Base-by-base conservation (phyloP, 768 basidiomycete genomes). In the Psilocybe cubensis region DNA sequence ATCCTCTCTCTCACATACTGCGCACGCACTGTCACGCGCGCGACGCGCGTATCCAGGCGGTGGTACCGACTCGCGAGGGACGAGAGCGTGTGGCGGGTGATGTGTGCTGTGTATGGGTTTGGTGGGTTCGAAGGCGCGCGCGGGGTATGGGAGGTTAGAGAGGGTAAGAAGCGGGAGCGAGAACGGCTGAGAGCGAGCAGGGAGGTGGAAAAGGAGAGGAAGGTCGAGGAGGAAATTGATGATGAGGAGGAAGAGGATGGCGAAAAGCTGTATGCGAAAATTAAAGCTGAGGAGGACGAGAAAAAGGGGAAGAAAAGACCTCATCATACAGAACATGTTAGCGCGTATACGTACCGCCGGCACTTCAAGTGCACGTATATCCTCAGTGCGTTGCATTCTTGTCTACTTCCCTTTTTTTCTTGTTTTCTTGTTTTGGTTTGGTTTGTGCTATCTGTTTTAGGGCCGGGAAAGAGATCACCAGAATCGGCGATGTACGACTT, bases 1-100 rank as follows among this genome's bases (percentile, higher is more conserved):
- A 82, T 95, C 52, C 78, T 97, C 31, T 72, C 79, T 54, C 95
- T 87, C 69, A 77, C 96, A 41, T 85, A 93, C 54, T 88, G 93
- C 43, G 87, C 91, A 0, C 74, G 75, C 41, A 87, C 89, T 0
- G 84, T 97, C 9, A 77, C 85, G 0, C 76, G 91, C 10, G 89
- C 89, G 0, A 77, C 82, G 38, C 79, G 82, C 29, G 95, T 96
- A 25, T 89, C 87, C 63, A 75, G 77, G 52, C 78, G 79, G 47
- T 98, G 96, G 96, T 73, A 79, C 12, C 72, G 69, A 14, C 79
- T 97, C 5, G 78, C 88, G 6, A 72, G 79, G 43, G 94, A 94
- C 64, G 92, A 96, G 61, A 80, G 76, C 60, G 76, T 92, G 10
- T 98, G 95, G 96, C 86, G 84, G 70, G 64, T 78, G 10, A 84